A percentile compares a stretch with the other conserved stretches of the same genome.
Conservation (phyloP, 768 basidiomycete genomes). For the Tulasnella sp. region DNA sequence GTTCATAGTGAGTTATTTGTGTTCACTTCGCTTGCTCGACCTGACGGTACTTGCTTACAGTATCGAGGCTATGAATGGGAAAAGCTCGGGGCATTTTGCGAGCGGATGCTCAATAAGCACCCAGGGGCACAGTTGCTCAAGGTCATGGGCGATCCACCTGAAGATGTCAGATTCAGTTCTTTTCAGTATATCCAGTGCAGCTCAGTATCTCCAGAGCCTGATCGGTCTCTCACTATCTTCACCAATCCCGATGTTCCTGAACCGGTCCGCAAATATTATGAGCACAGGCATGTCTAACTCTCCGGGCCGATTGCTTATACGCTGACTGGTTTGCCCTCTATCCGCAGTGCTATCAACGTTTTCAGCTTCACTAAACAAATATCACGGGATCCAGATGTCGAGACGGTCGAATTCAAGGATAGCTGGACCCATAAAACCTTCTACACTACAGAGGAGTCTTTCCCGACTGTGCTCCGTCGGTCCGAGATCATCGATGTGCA, state of each 20-base stretch:
- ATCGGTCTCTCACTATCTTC: conserved; percentile 66
- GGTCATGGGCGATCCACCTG: conserved; percentile 60
- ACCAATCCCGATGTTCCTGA: conserved; percentile 73
- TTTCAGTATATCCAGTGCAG: conserved; percentile 88
- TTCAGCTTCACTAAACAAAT: conserved; percentile 71
- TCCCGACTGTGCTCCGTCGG: conserved; percentile 83
- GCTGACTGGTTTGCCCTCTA: conserved; percentile 9
- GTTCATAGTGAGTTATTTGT: conserved; percentile 56
- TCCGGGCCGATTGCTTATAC: not conserved
- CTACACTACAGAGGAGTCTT: conserved; percentile 75
- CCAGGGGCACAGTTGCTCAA: conserved; percentile 74
- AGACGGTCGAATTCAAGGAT: conserved; percentile 31
- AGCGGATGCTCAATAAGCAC: conserved; percentile 85
- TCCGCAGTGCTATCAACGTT: conserved; percentile 58
- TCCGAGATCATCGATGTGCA: conserved; percentile 71
- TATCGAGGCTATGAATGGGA: conserved; percentile 96
- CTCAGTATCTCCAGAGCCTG: conserved; percentile 74
- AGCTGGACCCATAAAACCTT: conserved; percentile 84
- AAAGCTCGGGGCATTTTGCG: conserved; percentile 80
- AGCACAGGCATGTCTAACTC: conserved; percentile 50
- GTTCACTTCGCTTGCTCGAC: not conserved
- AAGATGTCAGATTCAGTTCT: conserved; percentile 66
- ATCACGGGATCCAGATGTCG: conserved; percentile 48
- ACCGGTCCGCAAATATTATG: conserved; percentile 75
- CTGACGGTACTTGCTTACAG: conserved; percentile 31